phyloP scores from a whole-genome alignment of 768 basidiomycete genomes.

The Pholiota molesta region DNA sequence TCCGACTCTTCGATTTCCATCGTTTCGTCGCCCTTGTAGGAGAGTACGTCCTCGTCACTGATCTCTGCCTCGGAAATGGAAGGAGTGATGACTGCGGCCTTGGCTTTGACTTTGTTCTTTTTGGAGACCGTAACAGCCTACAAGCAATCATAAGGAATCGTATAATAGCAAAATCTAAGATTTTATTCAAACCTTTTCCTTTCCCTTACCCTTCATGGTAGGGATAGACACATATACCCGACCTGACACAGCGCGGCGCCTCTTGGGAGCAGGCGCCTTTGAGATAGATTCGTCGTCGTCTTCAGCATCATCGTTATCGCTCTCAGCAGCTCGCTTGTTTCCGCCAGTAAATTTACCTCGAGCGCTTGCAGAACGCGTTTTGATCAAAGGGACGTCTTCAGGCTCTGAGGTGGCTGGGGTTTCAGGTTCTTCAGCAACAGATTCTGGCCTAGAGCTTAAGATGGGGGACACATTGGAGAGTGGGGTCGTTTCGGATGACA shows the following conservation, averaged over 20 bases:
- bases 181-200: slow-evolving; percentile 26
- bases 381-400: slow-evolving; percentile 27
- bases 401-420: slow-evolving; percentile 60
- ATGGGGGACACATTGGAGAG: slow-evolving; percentile 51
- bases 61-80: slow-evolving; percentile 33
- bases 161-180: slow-evolving; percentile 3
- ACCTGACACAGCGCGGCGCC: slow-evolving; percentile 39
- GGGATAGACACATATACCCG: slow-evolving; percentile 39
- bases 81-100: slow-evolving; percentile 31
- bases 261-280: slow-evolving; percentile 33
- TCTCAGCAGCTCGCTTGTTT: slow-evolving; percentile 29
- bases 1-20: slow-evolving; percentile 49
- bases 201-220: slow-evolving; percentile 19
- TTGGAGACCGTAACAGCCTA: slow-evolving; percentile 13
- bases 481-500: slow-evolving; percentile 39
- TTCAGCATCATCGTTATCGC: slow-evolving; percentile 24
- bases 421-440: slow-evolving; percentile 37
- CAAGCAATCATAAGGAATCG: slow-evolving; percentile 1
- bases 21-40: slow-evolving; percentile 39
- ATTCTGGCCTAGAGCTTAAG: slow-evolving; percentile 50
- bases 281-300: slow-evolving; percentile 25
- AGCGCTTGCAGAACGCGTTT: slow-evolving; percentile 23
- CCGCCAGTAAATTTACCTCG: slow-evolving; percentile 15
- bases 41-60: slow-evolving; percentile 37
- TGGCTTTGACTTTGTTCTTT: slow-evolving; percentile 40